Base-by-base conservation (phyloP, 305 asterid species). In the Fraxinus xanthoxyloides region DNA sequence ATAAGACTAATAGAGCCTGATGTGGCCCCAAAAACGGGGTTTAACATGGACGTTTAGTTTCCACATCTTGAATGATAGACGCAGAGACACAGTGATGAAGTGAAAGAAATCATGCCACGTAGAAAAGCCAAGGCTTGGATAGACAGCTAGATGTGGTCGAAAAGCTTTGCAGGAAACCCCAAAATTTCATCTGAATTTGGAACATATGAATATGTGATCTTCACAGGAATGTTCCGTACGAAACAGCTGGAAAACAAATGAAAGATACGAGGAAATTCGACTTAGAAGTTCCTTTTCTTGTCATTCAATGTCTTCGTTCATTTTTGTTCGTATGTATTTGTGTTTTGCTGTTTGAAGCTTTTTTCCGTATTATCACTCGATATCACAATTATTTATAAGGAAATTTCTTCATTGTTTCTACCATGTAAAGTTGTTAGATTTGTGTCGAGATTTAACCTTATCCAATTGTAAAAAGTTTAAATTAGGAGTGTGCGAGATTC, bases 111-210 rank as follows among this genome's bases (percentile, higher is more conserved):
- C 51, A 80, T 43, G 87, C 83, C 81, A 82, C 23, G 84, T 79
- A 24, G 77, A 84, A 76, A 51, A 77, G 89, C 89, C 75, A 87
- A 81, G 90, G 88, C 86, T 85, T 85, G 88, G 78, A 56, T 79
- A 74, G 83, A 85, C 88, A 72, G 84, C 76, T 13, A 32, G 19
- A 3, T 75, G 83, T 24, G 81, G 84, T 79, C 51, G 43, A 59
- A 51, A 31, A 82, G 82, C 82, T 85, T 84, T 72, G 59, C 51
- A 28, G 82, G 87, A 85, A 82, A 75, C 79, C 61, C 81, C 86
- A 79, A 76, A 63, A 73, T 63, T 19, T 51, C 79, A 35, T 38
- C 77, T 78, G 32, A 46, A 21, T 3, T 67, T 28, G 56, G 80
- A 78, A 81, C 82, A 83, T 15, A 83, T 65, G 61, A 38, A 48